Conservation (phyloP, 345 rosid genomes). For the Brassica juncea region DNA sequence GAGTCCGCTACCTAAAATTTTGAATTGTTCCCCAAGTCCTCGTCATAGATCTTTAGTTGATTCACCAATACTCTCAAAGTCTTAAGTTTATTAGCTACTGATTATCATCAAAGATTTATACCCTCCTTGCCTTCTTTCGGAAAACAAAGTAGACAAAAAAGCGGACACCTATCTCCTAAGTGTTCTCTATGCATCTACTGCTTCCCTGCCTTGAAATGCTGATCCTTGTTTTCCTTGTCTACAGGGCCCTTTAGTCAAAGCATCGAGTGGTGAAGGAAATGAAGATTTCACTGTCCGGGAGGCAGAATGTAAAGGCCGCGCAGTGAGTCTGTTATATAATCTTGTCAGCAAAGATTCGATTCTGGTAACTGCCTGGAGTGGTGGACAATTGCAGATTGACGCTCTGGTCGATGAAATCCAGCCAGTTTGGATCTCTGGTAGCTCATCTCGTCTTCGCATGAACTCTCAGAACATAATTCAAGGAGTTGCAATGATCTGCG, state of each 20-base stretch:
- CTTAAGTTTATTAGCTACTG: conserved; percentile 9
- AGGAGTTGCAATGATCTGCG: conserved; percentile 95
- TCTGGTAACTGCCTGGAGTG: conserved; percentile 95
- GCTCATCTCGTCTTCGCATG: conserved; percentile 72
- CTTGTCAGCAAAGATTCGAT: conserved; percentile 85
- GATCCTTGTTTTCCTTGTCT: conserved; percentile 24
- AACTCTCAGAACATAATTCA: conserved; percentile 53
- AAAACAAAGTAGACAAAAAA: not conserved
- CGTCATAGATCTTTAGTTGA: not conserved
- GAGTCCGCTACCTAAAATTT: conserved; percentile 5
- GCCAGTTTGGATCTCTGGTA: conserved; percentile 83
- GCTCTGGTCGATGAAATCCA: conserved; percentile 97
- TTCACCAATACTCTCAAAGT: not conserved
- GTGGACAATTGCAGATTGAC: conserved; percentile 90
- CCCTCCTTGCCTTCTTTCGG: not conserved
- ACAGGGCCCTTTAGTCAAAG: conserved; percentile 83
- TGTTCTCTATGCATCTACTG: conserved; percentile 5
- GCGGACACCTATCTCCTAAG: not conserved
- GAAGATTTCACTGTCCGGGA: conserved; percentile 56
- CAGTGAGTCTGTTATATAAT: conserved; percentile 77
- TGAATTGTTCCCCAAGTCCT: not conserved
- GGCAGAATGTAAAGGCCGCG: conserved; percentile 79
- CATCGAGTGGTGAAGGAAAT: conserved; percentile 55
- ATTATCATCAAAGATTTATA: conserved; percentile 7
- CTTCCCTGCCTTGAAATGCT: conserved; percentile 10